Evolutionary conservation across 108 stramenopile genomes (phyloP).

Genomic region (Chaetoceros tenuissimus): DNA sequence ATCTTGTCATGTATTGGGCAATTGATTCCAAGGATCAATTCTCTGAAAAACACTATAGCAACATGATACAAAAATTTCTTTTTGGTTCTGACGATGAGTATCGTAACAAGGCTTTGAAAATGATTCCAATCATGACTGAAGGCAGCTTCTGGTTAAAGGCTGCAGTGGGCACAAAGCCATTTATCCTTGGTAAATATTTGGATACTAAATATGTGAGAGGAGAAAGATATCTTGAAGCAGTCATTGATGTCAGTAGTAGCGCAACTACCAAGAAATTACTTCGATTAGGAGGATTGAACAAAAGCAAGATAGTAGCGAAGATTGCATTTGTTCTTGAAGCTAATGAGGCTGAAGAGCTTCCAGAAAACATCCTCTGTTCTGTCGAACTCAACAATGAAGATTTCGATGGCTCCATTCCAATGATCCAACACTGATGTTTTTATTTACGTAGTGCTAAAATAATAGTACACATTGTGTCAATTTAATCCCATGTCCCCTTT

Average conservation of each 20-base stretch:
- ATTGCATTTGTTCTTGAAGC: slow-evolving; percentile 89
- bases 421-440: too few species aligned
- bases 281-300: too few species aligned
- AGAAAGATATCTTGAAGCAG: too few species aligned
- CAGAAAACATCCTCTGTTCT: slow-evolving; percentile 80
- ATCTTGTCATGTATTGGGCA: slow-evolving; percentile 77
- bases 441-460: too few species aligned
- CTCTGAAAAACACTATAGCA: slow-evolving; percentile 59
- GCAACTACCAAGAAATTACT: too few species aligned
- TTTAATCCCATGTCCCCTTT: too few species aligned
- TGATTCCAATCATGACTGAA: slow-evolving; percentile 88
- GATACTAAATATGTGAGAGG: slow-evolving; percentile 45
- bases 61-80: slow-evolving; percentile 66
- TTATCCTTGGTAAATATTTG: slow-evolving; percentile 90
- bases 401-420: too few species aligned
- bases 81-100: slow-evolving; percentile 67
- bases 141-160: slow-evolving; percentile 89
- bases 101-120: too few species aligned
- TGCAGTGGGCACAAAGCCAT: slow-evolving; percentile 87
- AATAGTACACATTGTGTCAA: too few species aligned
- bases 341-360: slow-evolving; percentile 66
- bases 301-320: slow-evolving; percentile 85
- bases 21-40: slow-evolving; percentile 69
- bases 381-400: too few species aligned
- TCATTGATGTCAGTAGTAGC: too few species aligned